Conservation (phyloP, 768 basidiomycete species). For the Crucibulum laeve region DNA sequence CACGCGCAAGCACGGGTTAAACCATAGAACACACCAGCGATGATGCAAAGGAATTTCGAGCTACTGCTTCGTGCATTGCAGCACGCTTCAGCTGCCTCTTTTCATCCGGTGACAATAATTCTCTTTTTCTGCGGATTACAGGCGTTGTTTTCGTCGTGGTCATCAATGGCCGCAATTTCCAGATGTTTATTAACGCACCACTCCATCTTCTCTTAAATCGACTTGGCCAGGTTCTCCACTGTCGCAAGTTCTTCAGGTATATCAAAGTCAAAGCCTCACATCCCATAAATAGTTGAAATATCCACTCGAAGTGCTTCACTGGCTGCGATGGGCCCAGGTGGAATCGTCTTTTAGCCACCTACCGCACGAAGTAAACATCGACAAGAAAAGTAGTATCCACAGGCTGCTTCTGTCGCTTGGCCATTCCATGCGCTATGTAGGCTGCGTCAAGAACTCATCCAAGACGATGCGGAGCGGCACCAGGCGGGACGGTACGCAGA, state of each 20-base stretch:
- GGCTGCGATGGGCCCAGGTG: conserved; percentile 44
- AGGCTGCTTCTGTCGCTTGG: conserved; percentile 75
- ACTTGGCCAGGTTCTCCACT: conserved; percentile 15
- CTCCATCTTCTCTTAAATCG: conserved; percentile 68
- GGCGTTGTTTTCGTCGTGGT: conserved; percentile 49
- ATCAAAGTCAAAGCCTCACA: conserved; percentile 77
- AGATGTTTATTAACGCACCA: conserved; percentile 57
- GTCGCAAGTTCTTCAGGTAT: conserved; percentile 19
- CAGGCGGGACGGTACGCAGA: conserved; percentile 53
- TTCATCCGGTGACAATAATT: conserved; percentile 30
- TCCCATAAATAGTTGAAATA: conserved; percentile 4
- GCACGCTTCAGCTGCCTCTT: conserved; percentile 30
- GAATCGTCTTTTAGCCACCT: conserved; percentile 84
- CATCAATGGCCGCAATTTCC: conserved; percentile 38
- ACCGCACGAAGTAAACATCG: conserved; percentile 75
- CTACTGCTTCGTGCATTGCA: conserved; percentile 17
- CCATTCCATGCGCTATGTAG: conserved; percentile 75
- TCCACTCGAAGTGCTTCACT: conserved; percentile 16
- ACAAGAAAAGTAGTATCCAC: conserved; percentile 66
- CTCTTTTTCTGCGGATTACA: conserved; percentile 75
- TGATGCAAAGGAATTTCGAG: no score
- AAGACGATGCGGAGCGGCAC: conserved; percentile 52
- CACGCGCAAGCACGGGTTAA: no score
- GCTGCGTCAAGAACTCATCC: conserved; percentile 57
- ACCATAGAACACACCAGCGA: no score